Percentiles rank a stretch among this genome's conserved stretches.
Evolutionary conservation across 2,329 filamentous ascomycete genomes (phyloP).

Genomic region (Phaeosphaeria sp.): DNA sequence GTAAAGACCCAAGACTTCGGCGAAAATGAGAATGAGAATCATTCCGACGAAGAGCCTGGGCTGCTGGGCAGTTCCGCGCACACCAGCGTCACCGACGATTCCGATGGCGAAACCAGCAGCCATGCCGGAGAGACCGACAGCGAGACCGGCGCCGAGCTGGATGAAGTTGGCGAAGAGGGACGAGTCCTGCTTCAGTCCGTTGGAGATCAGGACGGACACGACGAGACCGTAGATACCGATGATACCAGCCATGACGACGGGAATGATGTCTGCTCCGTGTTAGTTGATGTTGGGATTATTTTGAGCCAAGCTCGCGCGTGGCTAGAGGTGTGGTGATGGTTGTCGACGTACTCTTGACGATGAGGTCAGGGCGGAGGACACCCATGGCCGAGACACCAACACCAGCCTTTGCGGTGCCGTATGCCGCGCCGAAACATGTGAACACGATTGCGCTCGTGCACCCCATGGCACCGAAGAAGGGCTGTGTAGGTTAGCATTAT

Average conservation of each 20-base stretch:
- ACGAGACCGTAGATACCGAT: slow-evolving; percentile 86
- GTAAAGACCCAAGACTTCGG: slow-evolving; percentile 99
- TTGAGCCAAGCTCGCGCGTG: too few relatives aligned
- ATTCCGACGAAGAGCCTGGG: slow-evolving; percentile 92
- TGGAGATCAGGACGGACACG: slow-evolving; percentile 62
- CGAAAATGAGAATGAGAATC: slow-evolving; percentile 99
- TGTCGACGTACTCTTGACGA: slow-evolving; percentile 92
- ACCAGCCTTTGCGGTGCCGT: slow-evolving; percentile 98
- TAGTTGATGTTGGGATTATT: slow-evolving; percentile 7
- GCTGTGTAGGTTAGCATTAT: slow-evolving; percentile 55
- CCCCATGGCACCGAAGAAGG: slow-evolving; percentile 98
- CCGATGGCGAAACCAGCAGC: slow-evolving; percentile 82
- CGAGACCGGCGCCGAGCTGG: slow-evolving; percentile 60
- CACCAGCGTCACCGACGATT: slow-evolving; percentile 78
- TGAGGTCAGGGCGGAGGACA: slow-evolving; percentile 95
- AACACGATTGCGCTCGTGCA: slow-evolving; percentile 95
- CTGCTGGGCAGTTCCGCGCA: slow-evolving; percentile 84
- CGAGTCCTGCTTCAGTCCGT: slow-evolving; percentile 56
- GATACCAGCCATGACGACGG: slow-evolving; percentile 99
- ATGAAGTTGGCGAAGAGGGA: slow-evolving; percentile 61
- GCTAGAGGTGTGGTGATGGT: neutral
- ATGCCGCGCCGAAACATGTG: slow-evolving; percentile 95
- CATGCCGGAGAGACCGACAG: slow-evolving; percentile 81
- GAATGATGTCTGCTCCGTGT: slow-evolving; percentile 81
- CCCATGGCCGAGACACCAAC: slow-evolving; percentile 98